Evolutionary conservation across 352 stramenopile species (phyloP), one percentile per base, ranked within the genome.

Genomic region (Phytophthora tubulina): DNA sequence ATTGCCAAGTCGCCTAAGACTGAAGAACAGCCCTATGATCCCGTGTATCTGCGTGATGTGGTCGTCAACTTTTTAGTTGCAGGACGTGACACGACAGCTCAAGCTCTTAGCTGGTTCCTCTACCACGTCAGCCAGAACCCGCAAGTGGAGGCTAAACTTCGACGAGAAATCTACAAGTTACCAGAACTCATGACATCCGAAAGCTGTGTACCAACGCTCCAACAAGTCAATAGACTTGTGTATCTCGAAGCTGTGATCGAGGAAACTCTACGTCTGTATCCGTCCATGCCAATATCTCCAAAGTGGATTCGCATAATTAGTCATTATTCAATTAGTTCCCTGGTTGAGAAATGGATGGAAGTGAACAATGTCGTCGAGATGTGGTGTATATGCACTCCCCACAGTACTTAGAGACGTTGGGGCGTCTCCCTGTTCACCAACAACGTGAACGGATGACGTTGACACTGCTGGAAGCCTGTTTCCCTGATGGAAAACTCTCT

Each of bases 31-130:
- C n/a, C 44, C 2, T 78, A 84, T 33, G 71, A 85, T 31, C 67
- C 76, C 17, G 49, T 57, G 0, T 87, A 79, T 44, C 38, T 96
- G n/a, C 84, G 85, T 27, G 87, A 96, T 66, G 80, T 96, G 15
- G 84, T 92, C 31, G 70, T 96, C 15, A 94, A 83, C 53, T 90
- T 96, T 68, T 53, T 96, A 30, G 76, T 96, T 42, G 88, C 87
- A 42, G 89, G 88, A 2, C 78, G 88, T 1, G 90, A 97, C 70
- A 92, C 89, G 0, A 94, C 86, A 0, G 87, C 89, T 10, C 86
- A 89, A 36, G 73, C 85, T 6, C 64, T 96, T 5, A 78, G 69
- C 9, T 96, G 90, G 90, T 81, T 94, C 62, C 86, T 95, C 57
- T 87, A 77, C 59, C 75, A 76, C 46, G 55, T 97, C 1, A 75